phyloP scores from a whole-genome alignment of 116 monocot species.

The Papilionanthe hybrid region DNA sequence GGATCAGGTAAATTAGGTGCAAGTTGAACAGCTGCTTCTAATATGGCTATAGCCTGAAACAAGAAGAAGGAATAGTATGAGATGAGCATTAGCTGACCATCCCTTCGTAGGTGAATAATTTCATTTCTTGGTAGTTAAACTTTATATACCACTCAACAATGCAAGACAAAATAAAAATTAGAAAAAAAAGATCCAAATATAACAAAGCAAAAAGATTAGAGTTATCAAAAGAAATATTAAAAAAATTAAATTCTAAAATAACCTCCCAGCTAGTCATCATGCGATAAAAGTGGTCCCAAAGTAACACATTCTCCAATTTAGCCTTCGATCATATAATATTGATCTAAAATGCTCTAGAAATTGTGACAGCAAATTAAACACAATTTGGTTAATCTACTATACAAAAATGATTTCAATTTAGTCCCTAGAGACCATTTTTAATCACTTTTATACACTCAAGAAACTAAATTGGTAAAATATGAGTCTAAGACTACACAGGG shows the following conservation, averaged over 20 bases:
- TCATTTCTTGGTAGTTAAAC: not conserved
- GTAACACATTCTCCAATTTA: no score
- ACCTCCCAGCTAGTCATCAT: no score
- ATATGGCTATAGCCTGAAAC: constrained; percentile 64
- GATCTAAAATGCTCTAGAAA: no score
- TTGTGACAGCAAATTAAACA: no score
- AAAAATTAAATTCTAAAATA: not conserved
- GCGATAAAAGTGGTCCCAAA: no score
- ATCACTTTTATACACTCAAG: no score
- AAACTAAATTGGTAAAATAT: no score
- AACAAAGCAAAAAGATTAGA: not conserved
- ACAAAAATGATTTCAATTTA: no score
- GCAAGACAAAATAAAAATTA: not conserved
- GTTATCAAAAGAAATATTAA: not conserved
- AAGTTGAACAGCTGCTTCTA: constrained; percentile 70
- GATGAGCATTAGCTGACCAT: not conserved
- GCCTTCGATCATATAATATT: no score
- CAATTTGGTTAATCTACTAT: no score
- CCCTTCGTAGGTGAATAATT: not conserved
- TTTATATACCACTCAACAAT: not conserved
- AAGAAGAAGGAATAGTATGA: constrained; percentile 15
- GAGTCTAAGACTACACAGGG: no score
- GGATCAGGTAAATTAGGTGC: constrained; percentile 71
- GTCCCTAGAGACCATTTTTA: no score
- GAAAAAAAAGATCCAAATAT: not conserved